phyloP scores from a whole-genome alignment of 1,284 basidiomycete species.

The Fistulinella cinereoalba region DNA sequence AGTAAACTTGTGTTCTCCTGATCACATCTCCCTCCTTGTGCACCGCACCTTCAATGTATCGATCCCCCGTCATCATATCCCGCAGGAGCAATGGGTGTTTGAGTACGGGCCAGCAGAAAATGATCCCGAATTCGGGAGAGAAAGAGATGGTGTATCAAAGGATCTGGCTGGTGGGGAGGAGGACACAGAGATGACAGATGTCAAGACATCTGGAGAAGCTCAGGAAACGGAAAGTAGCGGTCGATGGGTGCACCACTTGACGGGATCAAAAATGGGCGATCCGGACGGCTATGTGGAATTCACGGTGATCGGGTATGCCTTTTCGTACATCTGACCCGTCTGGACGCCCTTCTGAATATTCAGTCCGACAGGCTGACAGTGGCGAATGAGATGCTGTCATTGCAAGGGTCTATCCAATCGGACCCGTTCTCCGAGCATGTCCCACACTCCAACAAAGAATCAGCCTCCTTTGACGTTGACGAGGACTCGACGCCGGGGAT shows the following conservation, averaged over 20 bases:
- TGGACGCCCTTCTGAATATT: constrained; percentile 2
- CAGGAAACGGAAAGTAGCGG: constrained; percentile 52
- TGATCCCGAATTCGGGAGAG: constrained; percentile 65
- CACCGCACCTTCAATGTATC: constrained; percentile 97
- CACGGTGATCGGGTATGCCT: constrained; percentile 81
- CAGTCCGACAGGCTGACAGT: constrained; percentile 71
- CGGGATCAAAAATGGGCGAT: constrained; percentile 73
- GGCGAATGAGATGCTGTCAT: constrained; percentile 92
- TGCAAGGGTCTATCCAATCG: constrained; percentile 84
- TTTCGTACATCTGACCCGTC: not conserved
- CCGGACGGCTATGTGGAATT: constrained; percentile 72
- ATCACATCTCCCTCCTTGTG: constrained; percentile 90
- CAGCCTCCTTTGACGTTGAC: constrained; percentile 2
- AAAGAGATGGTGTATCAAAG: constrained; percentile 27
- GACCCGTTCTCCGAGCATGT: constrained; percentile 79
- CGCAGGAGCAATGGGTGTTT: constrained; percentile 78
- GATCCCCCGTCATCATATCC: constrained; percentile 92
- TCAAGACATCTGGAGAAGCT: constrained; percentile 22
- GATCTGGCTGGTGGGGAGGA: constrained; percentile 19
- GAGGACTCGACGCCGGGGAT: constrained; percentile 19
- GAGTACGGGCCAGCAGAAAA: constrained; percentile 79
- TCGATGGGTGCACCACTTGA: constrained; percentile 78
- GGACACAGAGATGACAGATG: constrained; percentile 24
- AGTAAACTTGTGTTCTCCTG: constrained; percentile 88
- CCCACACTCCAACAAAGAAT: constrained; percentile 25